phyloP scores from a whole-genome alignment of 495 filamentous ascomycete genomes.

The Neurospora terricola region DNA sequence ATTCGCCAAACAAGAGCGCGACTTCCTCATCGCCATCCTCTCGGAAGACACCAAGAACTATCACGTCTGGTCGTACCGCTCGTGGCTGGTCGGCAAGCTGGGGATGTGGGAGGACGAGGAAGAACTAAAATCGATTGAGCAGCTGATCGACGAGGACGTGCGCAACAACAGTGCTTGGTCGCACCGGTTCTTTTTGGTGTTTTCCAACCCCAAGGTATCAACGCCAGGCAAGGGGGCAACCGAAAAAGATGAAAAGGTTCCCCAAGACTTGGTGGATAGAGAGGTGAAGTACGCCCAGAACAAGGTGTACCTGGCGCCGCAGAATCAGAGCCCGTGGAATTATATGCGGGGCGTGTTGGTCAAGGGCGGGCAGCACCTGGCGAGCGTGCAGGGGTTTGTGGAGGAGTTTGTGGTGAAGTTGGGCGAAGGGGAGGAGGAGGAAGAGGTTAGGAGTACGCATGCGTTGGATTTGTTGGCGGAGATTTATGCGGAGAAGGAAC shows the following conservation, averaged over 20 bases:
- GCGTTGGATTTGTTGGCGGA: constrained; percentile 88
- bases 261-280: constrained; percentile 54
- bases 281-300: constrained; percentile 65
- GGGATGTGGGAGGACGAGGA: constrained; percentile 41
- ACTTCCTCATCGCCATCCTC: constrained; percentile 76
- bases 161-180: constrained; percentile 97
- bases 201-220: constrained; percentile 47
- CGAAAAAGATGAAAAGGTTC: constrained; percentile 38
- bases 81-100: constrained; percentile 84
- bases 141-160: constrained; percentile 64
- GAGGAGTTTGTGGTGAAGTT: constrained; percentile 49
- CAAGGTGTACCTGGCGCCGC: constrained; percentile 68
- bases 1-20: constrained; percentile 46
- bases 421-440: constrained; percentile 30
- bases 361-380: constrained; percentile 49
- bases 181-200: constrained; percentile 85
- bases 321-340: constrained; percentile 90
- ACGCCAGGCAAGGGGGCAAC: constrained; percentile 38
- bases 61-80: constrained; percentile 94
- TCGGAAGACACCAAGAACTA: constrained; percentile 89
- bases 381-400: constrained; percentile 53
- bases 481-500: constrained; percentile 54
- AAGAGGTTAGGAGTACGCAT: constrained; percentile 62
- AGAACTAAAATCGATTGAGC: constrained; percentile 62
- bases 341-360: constrained; percentile 71